A percentile compares a stretch with the other conserved stretches of the same genome.
Evolutionary conservation across 352 stramenopile genomes (phyloP).

Genomic region (Peronospora destructor): DNA sequence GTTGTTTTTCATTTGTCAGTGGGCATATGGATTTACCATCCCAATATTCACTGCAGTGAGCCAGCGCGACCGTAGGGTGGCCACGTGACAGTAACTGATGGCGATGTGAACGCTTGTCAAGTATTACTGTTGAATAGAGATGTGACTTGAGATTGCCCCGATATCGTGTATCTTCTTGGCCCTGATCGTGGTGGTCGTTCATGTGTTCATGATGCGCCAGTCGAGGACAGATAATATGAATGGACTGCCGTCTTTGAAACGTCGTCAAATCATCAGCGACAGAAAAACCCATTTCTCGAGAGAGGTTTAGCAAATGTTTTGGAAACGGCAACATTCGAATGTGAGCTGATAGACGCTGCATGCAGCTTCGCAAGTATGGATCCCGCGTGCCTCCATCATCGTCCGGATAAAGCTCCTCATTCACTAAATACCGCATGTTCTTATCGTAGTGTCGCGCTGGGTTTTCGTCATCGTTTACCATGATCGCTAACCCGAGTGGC

Average conservation of each 20-base stretch:
- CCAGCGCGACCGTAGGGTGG: slow-evolving; percentile 62
- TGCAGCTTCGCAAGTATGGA: slow-evolving; percentile 51
- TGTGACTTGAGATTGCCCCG: slow-evolving; percentile 82
- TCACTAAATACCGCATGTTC: slow-evolving; percentile 69
- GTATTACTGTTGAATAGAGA: slow-evolving; percentile 79
- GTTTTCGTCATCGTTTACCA: slow-evolving; percentile 77
- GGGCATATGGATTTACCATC: slow-evolving; percentile 85
- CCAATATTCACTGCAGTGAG: slow-evolving; percentile 82
- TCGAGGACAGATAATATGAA: slow-evolving; percentile 79
- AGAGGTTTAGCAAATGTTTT: slow-evolving; percentile 72
- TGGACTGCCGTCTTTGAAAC: slow-evolving; percentile 63
- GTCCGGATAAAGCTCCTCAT: slow-evolving; percentile 32
- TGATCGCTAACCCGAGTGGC: slow-evolving; percentile 66
- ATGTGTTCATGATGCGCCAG: slow-evolving; percentile 79
- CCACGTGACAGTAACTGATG: slow-evolving; percentile 74
- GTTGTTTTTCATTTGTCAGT: slow-evolving; percentile 70
- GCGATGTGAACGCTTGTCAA: slow-evolving; percentile 72
- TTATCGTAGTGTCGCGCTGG: slow-evolving; percentile 53
- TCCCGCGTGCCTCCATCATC: slow-evolving; percentile 28
- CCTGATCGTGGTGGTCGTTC: slow-evolving; percentile 80
- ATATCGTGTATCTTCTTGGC: slow-evolving; percentile 78
- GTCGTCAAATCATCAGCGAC: slow-evolving; percentile 48
- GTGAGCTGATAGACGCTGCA: slow-evolving; percentile 73
- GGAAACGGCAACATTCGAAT: slow-evolving; percentile 82
- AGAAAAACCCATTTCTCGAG: slow-evolving; percentile 76